These are phyloP conservation scores for Pythium sukuiense DNA, from an alignment of 352 stramenopile genomes.

Conservation along the genomic window DNA sequence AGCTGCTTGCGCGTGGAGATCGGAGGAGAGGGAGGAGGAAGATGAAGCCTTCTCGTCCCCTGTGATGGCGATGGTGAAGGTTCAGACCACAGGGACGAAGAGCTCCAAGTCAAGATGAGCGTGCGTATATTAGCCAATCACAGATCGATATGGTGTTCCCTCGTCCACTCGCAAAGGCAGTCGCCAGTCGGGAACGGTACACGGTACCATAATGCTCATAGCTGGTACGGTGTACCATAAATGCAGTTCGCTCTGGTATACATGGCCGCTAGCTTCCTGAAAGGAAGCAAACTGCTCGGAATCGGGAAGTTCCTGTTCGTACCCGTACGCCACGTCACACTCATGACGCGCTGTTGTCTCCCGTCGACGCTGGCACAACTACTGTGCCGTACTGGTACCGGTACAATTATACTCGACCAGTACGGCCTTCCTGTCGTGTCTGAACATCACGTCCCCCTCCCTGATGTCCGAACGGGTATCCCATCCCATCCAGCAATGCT, in stretches of 20 bases:
- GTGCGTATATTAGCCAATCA: constrained; percentile 17
- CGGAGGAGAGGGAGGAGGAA: not conserved
- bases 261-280: no score
- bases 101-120: not conserved
- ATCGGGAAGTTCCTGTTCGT: no score
- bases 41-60: not conserved
- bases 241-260: not conserved
- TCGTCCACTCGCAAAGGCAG: constrained; percentile 12
- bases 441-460: not conserved
- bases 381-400: not conserved
- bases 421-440: not conserved
- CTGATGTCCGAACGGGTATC: not conserved
- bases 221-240: constrained; percentile 4
- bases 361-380: not conserved
- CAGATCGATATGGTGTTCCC: not conserved
- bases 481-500: no score
- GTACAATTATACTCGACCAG: no score
- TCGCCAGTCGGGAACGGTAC: constrained; percentile 8
- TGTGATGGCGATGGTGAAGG: not conserved
- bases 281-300: no score
- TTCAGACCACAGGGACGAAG: not conserved
- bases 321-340: not conserved
- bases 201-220: not conserved
- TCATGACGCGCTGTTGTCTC: not conserved
- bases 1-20: not conserved